These are phyloP conservation scores for Spirogloea muscicola DNA, from an alignment of 139 green algal genomes.

Conservation along the genomic window DNA sequence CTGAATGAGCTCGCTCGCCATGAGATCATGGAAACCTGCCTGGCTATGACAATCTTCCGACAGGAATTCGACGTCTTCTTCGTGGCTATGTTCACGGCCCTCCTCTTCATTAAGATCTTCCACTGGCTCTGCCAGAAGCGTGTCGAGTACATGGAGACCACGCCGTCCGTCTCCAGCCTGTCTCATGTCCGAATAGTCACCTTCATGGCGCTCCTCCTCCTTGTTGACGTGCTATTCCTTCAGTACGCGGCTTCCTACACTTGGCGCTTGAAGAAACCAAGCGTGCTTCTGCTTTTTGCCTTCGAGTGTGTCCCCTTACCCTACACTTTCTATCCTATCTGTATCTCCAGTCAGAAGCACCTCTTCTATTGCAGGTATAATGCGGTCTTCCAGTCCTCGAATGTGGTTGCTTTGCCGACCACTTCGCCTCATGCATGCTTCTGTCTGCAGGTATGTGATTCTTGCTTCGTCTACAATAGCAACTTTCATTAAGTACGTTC, in stretches of 20 bases:
- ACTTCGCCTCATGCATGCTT: no score
- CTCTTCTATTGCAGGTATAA: no score
- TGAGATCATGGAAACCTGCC: constrained; percentile 92
- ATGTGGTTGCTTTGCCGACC: no score
- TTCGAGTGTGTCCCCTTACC: no score
- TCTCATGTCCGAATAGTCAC: constrained; percentile 73
- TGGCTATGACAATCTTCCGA: constrained; percentile 97
- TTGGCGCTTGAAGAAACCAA: constrained; percentile 53
- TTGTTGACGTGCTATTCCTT: constrained; percentile 75
- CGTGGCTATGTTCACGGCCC: constrained; percentile 82
- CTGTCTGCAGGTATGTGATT: constrained; percentile 82
- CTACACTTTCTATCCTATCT: no score
- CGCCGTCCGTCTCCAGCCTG: constrained; percentile 69
- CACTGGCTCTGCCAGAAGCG: constrained; percentile 87
- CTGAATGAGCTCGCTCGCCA: constrained; percentile 78
- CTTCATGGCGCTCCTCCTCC: constrained; percentile 79
- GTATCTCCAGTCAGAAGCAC: no score
- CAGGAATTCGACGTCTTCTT: constrained; percentile 81
- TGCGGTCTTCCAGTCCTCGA: no score
- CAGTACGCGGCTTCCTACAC: constrained; percentile 61
- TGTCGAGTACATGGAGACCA: constrained; percentile 73
- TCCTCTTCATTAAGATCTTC: constrained; percentile 93
- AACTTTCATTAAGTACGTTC: constrained; percentile 78
- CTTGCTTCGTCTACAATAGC: constrained; percentile 65
- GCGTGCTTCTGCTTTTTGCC: constrained; percentile 91